Evolutionary conservation across 768 basidiomycete genomes (phyloP).

Genomic region (Termitomyces heimii): DNA sequence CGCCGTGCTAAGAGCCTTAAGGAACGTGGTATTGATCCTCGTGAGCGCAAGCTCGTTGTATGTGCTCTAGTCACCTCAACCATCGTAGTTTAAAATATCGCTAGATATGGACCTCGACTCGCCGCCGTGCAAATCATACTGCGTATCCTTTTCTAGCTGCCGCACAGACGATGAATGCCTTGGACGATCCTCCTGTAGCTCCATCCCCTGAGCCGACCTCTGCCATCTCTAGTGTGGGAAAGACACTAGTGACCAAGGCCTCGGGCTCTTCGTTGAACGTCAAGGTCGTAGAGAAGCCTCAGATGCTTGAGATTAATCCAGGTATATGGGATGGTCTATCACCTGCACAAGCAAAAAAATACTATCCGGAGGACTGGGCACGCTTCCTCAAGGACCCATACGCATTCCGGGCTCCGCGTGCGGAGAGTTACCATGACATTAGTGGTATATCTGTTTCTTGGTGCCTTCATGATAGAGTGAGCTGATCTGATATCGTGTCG

Average conservation of each 20-base stretch:
- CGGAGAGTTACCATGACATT: constrained; percentile 97
- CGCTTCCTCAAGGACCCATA: constrained; percentile 92
- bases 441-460: constrained; percentile 47
- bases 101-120: constrained; percentile 96
- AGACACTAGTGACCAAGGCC: constrained; percentile 5
- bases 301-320: constrained; percentile 98
- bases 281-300: constrained; percentile 90
- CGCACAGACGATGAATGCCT: constrained; percentile 16
- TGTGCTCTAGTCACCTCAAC: constrained; percentile 16
- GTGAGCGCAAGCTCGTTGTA: constrained; percentile 63
- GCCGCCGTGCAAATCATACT: constrained; percentile 88
- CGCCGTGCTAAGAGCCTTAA: constrained; percentile 73
- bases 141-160: constrained; percentile 85
- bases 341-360: constrained; percentile 81
- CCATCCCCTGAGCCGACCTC: constrained; percentile 9
- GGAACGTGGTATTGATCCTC: constrained; percentile 58
- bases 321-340: constrained; percentile 96
- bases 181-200: constrained; percentile 6
- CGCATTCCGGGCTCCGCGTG: constrained; percentile 83
- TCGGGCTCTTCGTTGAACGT: constrained; percentile 36
- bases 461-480: background rate
- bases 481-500: background rate
- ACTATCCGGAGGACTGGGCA: constrained; percentile 93
- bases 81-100: background rate
- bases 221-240: constrained; percentile 1